phyloP scores from a whole-genome alignment of 148 eudicot genomes.

The Talinum fruticosum region DNA sequence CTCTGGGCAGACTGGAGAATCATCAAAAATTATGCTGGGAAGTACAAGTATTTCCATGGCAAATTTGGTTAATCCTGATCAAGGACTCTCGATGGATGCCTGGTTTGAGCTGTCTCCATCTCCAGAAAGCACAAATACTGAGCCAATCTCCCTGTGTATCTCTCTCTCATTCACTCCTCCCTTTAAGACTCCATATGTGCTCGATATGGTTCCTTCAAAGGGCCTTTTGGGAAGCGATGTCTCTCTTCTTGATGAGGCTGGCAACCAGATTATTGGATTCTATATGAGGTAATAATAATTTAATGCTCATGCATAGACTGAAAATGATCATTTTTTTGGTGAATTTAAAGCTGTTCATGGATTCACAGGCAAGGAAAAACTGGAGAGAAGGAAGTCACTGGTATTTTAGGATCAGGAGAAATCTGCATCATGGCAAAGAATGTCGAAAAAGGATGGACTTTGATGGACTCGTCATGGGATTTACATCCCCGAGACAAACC shows the following conservation, averaged over 20 bases:
- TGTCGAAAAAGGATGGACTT: not conserved
- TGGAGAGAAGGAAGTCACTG: not conserved
- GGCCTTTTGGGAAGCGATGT: not conserved
- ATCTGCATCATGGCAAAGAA: not conserved
- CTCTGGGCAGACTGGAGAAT: not conserved
- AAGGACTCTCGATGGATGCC: constrained; percentile 1
- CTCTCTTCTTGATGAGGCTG: not conserved
- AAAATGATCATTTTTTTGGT: not conserved
- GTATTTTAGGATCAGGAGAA: not conserved
- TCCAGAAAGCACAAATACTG: not conserved
- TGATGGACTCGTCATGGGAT: not conserved
- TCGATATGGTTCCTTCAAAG: not conserved
- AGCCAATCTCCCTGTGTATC: constrained; percentile 4
- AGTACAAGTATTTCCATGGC: constrained; percentile 6
- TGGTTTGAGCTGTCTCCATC: constrained; percentile 19
- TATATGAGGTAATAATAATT: not conserved
- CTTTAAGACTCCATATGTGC: not conserved
- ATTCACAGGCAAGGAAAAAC: not conserved
- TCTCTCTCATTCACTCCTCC: constrained; percentile 3
- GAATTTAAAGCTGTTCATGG: not conserved
- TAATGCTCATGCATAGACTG: not conserved
- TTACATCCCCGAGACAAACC: not conserved
- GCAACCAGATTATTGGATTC: not conserved
- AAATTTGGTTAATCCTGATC: not conserved
- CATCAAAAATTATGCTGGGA: not conserved